Evolutionary conservation across 805 yeast genomes (phyloP), one percentile per base, ranked within the genome.

Genomic region (Candida vartiovaarae): DNA sequence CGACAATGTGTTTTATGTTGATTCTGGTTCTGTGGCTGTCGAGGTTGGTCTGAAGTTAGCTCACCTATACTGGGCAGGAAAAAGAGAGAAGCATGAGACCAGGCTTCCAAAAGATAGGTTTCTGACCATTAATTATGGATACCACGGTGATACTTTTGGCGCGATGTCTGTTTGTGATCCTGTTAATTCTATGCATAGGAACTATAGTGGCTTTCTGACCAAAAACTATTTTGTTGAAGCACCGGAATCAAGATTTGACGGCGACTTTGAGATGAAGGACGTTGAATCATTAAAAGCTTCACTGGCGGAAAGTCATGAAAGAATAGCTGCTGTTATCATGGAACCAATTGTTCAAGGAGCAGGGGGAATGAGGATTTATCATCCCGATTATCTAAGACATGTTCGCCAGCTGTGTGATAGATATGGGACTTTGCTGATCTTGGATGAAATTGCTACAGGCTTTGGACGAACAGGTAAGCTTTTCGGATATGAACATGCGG

Each of bases 341-440:
- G 70, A 67, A 47, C 63, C 67, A 6, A 59, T 67, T 31, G 50
- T 56, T 34, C 71, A 67, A 51, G 70, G 71, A 26, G 71, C 68
- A 32, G 69, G 66, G 24, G 71, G 70, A 7, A 57, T 67, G 51
- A 43, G 56, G 36, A 53, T 64, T 9, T 66, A 66, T 29, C 57
- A 59, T 34, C 62, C 63, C 6, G 63, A 62, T 3, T 66, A 53
- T 39, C 43, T 61, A 25, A 63, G 59, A 35, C 56, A 57, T 34
- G 64, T 64, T 9, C 53, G 64, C 37, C 56, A 56, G 36, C 48
- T 65, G 4, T 66, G 70, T 44, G 56, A 55, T 39, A 43, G 56
- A 39, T 63, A 62, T 43, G 54, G 54, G 10, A 50, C 63, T 25
- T 48, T 65, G 11, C 55, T 66, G 52, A 58, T 63, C 28, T 57